These are phyloP conservation scores for Trichophyton benhamiae DNA, from an alignment of 2,329 filamentous ascomycete species.

Conservation along the genomic window DNA sequence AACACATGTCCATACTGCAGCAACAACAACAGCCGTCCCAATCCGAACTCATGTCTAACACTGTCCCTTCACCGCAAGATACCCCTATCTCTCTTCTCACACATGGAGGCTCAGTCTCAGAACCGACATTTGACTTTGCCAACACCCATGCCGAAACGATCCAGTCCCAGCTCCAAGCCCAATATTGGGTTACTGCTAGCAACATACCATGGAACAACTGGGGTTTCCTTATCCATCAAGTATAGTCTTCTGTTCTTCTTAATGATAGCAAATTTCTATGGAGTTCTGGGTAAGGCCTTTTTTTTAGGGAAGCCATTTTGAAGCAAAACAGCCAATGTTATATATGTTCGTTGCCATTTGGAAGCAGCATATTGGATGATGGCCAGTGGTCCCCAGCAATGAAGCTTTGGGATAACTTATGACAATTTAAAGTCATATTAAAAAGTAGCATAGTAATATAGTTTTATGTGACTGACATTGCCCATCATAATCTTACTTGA, in stretches of 20 bases:
- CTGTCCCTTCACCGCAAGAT: background rate
- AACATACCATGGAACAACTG: slow-evolving; percentile 8
- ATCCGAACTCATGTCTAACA: background rate
- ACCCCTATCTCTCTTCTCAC: background rate
- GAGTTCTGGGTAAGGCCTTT: background rate
- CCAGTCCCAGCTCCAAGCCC: slow-evolving; percentile 21
- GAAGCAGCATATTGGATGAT: background rate
- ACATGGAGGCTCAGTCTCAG: background rate
- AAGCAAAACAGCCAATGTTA: background rate
- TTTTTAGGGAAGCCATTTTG: background rate
- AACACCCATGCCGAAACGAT: slow-evolving; percentile 11
- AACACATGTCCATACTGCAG: background rate
- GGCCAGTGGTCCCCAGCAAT: background rate
- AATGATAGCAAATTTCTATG: background rate
- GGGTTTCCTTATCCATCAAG: slow-evolving; percentile 6
- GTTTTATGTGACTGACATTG: background rate
- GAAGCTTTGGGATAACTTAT: background rate
- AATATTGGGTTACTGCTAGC: slow-evolving; percentile 24
- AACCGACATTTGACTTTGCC: background rate
- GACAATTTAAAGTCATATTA: background rate
- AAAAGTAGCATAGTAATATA: background rate
- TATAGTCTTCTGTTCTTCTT: background rate
- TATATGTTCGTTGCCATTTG: background rate
- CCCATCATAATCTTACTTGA: background rate
- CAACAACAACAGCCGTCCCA: slow-evolving; percentile 1